phyloP scores from a whole-genome alignment of 495 filamentous ascomycete species.

The Lophium mytilinum region DNA sequence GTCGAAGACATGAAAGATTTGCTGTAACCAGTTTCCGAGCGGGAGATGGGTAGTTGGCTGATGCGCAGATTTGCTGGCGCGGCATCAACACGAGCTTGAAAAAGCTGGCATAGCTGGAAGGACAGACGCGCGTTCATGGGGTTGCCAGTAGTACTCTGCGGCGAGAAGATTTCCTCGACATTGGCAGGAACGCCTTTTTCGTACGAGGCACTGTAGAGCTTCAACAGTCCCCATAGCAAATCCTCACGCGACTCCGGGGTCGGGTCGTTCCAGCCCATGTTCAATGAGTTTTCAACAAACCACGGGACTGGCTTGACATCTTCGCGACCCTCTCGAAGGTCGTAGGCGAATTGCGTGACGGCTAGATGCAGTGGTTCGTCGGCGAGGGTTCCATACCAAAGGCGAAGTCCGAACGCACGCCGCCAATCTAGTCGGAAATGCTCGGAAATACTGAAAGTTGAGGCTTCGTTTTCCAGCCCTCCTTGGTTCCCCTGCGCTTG shows the following conservation, averaged over 20 bases:
- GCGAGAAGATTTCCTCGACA: constrained; percentile 49
- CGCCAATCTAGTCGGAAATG: constrained; percentile 85
- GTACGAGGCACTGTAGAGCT: constrained; percentile 55
- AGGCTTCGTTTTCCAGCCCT: constrained; percentile 63
- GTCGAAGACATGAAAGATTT: constrained; percentile 13
- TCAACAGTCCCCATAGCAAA: constrained; percentile 77
- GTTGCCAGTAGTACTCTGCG: constrained; percentile 53
- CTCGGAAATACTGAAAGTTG: constrained; percentile 67
- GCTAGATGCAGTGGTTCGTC: constrained; percentile 62
- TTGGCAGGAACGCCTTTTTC: constrained; percentile 38
- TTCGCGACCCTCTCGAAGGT: constrained; percentile 50
- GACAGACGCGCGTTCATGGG: constrained; percentile 64
- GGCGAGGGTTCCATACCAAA: constrained; percentile 71
- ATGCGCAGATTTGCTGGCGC: constrained; percentile 17
- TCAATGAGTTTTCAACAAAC: constrained; percentile 45
- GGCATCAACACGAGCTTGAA: constrained; percentile 33
- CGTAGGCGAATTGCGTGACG: constrained; percentile 57
- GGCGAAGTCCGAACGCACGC: constrained; percentile 79
- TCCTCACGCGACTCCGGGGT: constrained; percentile 57
- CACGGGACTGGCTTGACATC: constrained; percentile 55
- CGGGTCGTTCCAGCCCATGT: constrained; percentile 41
- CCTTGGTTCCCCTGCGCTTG: constrained; percentile 38
- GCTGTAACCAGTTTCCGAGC: neutral
- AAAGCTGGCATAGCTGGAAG: constrained; percentile 66
- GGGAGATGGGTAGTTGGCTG: constrained; percentile 10